Evolutionary conservation across 495 filamentous ascomycete genomes (phyloP).

Genomic region (Aspergillus baeticus): DNA sequence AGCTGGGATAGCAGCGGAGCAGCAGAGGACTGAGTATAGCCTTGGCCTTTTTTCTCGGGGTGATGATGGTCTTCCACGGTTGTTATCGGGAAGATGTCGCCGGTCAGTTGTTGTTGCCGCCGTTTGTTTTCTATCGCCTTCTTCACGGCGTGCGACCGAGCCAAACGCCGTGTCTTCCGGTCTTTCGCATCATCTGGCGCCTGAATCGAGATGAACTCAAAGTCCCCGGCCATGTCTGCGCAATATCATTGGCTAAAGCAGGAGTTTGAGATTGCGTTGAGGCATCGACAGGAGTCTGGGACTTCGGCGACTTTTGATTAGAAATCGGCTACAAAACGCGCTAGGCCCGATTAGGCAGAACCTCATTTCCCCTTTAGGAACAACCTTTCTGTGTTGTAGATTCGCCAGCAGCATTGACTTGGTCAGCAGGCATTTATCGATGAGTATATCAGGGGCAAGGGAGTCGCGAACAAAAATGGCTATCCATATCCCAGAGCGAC

Average conservation of each 20-base stretch:
- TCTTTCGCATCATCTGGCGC: constrained; percentile 16
- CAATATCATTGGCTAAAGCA: background rate
- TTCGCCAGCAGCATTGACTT: too few species aligned
- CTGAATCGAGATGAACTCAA: constrained; percentile 31
- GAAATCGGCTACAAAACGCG: too few species aligned
- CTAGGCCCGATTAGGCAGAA: constrained; percentile 1
- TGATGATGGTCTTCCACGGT: constrained; percentile 7
- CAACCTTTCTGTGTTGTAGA: too few species aligned
- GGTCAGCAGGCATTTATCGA: too few species aligned
- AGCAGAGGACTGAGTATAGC: background rate
- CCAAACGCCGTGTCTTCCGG: constrained; percentile 19
- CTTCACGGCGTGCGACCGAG: constrained; percentile 35
- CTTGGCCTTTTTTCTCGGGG: background rate
- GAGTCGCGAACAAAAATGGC: too few species aligned
- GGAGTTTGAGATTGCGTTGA: background rate
- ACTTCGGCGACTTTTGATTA: background rate
- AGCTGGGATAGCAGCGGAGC: too few species aligned
- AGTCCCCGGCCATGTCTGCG: constrained; percentile 1
- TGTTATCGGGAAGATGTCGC: constrained; percentile 26
- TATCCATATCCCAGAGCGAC: too few species aligned
- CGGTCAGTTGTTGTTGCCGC: constrained; percentile 25
- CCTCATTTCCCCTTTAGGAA: constrained; percentile 7
- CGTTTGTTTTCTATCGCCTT: constrained; percentile 33
- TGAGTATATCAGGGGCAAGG: background rate
- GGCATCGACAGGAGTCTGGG: too few species aligned